A percentile compares a stretch with the other conserved stretches of the same genome.
phyloP scores from a whole-genome alignment of 495 filamentous ascomycete species.

The Chaetomium tenue region DNA sequence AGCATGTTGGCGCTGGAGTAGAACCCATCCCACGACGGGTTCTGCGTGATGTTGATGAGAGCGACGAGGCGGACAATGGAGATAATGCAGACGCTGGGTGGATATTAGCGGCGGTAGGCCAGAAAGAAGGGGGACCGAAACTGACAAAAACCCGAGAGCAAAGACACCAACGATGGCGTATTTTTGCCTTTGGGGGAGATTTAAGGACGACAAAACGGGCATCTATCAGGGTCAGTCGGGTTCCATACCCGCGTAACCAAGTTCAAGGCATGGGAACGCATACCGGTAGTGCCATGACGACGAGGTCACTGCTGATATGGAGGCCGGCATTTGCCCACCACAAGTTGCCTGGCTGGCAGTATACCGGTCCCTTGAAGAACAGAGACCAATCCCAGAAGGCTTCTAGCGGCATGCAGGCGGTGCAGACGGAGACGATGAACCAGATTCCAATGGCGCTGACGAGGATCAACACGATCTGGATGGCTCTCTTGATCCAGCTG shows the following conservation, averaged over 20 bases:
- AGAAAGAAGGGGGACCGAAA: neutral
- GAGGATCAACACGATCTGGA: constrained; percentile 27
- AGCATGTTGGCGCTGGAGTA: constrained; percentile 33
- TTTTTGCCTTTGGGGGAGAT: constrained; percentile 32
- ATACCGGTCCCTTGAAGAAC: constrained; percentile 24
- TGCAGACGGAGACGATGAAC: constrained; percentile 30
- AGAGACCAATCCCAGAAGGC: constrained; percentile 37
- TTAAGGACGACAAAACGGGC: constrained; percentile 30
- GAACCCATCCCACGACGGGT: constrained; percentile 21
- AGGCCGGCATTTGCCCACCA: constrained; percentile 36
- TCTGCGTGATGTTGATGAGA: constrained; percentile 23
- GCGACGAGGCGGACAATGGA: constrained; percentile 30
- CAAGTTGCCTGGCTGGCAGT: constrained; percentile 31
- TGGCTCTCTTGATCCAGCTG: constrained; percentile 29
- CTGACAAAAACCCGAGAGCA: constrained; percentile 35
- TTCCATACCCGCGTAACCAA: neutral
- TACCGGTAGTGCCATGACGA: constrained; percentile 34
- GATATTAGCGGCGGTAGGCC: neutral
- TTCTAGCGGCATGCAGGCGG: constrained; percentile 34
- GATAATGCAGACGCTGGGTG: constrained; percentile 33
- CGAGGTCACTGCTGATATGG: constrained; percentile 29
- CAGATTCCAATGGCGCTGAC: constrained; percentile 30
- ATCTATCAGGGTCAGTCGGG: constrained; percentile 18
- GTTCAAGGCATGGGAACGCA: neutral
- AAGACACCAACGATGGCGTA: constrained; percentile 33